A percentile compares a stretch with the other conserved stretches of the same genome.
Conservation (phyloP, 2,329 filamentous ascomycete species). For the Pyrenochaeta sp. region DNA sequence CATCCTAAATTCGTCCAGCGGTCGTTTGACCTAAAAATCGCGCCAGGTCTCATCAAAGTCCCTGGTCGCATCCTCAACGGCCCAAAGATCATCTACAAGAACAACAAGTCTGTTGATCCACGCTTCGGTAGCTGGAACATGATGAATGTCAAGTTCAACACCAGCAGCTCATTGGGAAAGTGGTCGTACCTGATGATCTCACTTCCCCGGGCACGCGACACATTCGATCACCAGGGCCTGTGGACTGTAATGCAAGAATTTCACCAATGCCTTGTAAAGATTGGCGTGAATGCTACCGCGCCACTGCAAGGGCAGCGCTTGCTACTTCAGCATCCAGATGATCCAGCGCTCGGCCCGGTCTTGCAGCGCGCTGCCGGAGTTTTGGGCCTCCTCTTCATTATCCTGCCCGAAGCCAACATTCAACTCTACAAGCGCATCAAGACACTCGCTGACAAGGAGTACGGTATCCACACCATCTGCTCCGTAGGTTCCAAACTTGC, state of each 20-base stretch:
- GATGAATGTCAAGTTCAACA: constrained; percentile 28
- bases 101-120: constrained; percentile 41
- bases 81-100: constrained; percentile 68
- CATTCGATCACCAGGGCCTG: constrained; percentile 11
- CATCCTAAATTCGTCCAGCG: constrained; percentile 13
- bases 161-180: constrained; percentile 7
- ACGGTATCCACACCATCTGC: constrained; percentile 34
- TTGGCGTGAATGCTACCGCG: constrained; percentile 17
- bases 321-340: constrained; percentile 10
- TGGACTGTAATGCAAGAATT: constrained; percentile 16
- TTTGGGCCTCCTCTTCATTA: constrained; percentile 25
- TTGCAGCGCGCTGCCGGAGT: constrained; percentile 7
- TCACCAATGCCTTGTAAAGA: constrained; percentile 11
- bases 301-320: constrained; percentile 12
- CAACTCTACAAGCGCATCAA: constrained; percentile 36
- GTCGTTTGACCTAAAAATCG: constrained; percentile 69
- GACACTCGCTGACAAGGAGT: constrained; percentile 26
- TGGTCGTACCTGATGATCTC: constrained; percentile 26
- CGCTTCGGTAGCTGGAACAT: constrained; percentile 66
- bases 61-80: constrained; percentile 69
- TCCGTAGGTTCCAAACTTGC: constrained; percentile 49
- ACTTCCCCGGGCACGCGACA: constrained; percentile 5
- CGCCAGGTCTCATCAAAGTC: constrained; percentile 71
- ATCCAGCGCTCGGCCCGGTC: constrained; percentile 2
- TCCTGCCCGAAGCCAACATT: constrained; percentile 24